Evolutionary conservation across 2,329 filamentous ascomycete genomes (phyloP).

Genomic region (Fusarium penzigii): DNA sequence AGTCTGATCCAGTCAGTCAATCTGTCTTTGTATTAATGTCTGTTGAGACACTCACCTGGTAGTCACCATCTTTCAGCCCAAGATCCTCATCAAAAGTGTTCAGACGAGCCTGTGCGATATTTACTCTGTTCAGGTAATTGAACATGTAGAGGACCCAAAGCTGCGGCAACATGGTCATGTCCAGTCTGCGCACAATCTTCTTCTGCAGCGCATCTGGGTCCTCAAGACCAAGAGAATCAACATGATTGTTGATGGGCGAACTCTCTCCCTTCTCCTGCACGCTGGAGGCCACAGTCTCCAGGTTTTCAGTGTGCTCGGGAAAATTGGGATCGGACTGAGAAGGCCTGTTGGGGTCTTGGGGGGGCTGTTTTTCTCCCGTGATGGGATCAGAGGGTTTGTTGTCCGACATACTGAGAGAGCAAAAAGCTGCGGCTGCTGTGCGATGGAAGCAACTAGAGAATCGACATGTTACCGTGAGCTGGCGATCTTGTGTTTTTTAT

Average conservation of each 20-base stretch:
- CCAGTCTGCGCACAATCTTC: conserved; percentile 18
- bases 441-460: no score
- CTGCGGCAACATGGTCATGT: conserved; percentile 20
- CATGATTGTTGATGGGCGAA: conserved; percentile 12
- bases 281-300: no score
- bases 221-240: conserved; percentile 12
- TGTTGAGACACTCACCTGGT: conserved; percentile 6
- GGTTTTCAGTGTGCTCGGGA: no score
- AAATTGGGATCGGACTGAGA: no score
- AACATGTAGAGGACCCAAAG: conserved; percentile 26
- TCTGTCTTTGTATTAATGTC: neutral
- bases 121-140: conserved; percentile 22
- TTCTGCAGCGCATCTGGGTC: conserved; percentile 14
- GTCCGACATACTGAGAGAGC: no score
- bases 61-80: conserved; percentile 19
- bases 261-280: conserved; percentile 11
- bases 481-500: no score
- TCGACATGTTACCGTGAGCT: no score
- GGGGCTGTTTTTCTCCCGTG: no score
- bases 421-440: no score
- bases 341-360: no score
- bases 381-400: no score
- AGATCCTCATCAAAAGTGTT: conserved; percentile 20
- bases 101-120: conserved; percentile 19
- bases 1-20: conserved; percentile 6